Base-by-base conservation (phyloP, 139 green algal genomes). In the Klebsormidium nitens region DNA sequence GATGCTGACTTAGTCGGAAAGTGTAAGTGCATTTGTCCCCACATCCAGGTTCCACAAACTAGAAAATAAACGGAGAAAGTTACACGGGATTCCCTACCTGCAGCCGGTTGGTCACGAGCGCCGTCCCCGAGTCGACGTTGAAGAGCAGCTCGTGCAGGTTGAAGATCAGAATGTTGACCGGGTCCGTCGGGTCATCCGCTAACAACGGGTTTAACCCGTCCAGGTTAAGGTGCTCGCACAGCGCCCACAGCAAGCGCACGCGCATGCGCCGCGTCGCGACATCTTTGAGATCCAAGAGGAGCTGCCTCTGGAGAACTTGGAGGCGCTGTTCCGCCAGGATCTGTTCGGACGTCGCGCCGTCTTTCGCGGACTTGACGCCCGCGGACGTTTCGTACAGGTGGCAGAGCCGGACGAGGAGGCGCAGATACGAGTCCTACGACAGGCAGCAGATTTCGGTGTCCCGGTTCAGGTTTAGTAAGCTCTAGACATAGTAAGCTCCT, bases 341-440 rank as follows among this genome's bases (percentile, higher is more conserved):
- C 60, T 77, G 47, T 42, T 77, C 70, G 26, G 70, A 48, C 26
- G 40, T 52, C 1, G 57, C 58, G 4, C 70, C 70, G 11, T 74
- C 62, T 6, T 66, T 66, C 3, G 50, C 48, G 31, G 32, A 75
- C 23, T 75, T 75, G 34, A 74, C 48, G 35, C 70, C 70, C 6
- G n/a, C 19, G 11, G 38, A 36, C 5, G 62, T 74, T n/a, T 74
- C 67, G 28, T 74, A 77, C 48, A 70, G n/a, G 4, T 64, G 50
- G 63, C 70, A 77, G 19, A 77, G 70, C 23, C 63, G 47, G 26
- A 77, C 61, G 31, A 77, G 37, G 34, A 77, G 70, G 19, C 70
- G 61, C 38, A 77, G 34, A 35, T 77, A 77, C 23, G 62, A 76
- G 48, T 77, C 70, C n/a, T n/a, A n/a, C n/a, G n/a, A n/a, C n/a